Evolutionary conservation across 441 rosid species (phyloP).

Genomic region (Populus hybrid): DNA sequence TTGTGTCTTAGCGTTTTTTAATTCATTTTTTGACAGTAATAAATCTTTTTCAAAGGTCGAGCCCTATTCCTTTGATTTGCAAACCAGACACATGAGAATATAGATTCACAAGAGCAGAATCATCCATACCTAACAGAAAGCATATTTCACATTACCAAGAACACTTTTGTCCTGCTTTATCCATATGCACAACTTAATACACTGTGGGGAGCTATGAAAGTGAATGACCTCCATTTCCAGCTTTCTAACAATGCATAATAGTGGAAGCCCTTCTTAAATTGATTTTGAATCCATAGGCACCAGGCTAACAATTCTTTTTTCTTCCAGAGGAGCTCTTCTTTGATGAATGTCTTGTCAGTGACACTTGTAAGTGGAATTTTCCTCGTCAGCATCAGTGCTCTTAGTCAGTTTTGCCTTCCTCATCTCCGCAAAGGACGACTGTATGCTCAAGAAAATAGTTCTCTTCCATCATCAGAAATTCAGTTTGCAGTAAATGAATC

Average conservation of each 20-base stretch:
- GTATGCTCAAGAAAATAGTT: constrained; percentile 26
- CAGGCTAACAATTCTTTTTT: constrained; percentile 22
- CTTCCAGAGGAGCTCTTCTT: constrained; percentile 56
- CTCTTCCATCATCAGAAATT: constrained; percentile 39
- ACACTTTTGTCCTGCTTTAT: neutral
- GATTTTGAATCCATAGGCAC: constrained; percentile 1
- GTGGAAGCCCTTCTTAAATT: neutral
- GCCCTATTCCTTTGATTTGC: neutral
- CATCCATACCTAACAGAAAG: neutral
- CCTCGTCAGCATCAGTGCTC: constrained; percentile 41
- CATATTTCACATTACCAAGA: neutral
- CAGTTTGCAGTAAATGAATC: constrained; percentile 34
- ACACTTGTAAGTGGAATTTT: constrained; percentile 66
- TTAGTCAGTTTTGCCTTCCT: constrained; percentile 44
- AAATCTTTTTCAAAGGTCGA: neutral
- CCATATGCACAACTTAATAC: neutral
- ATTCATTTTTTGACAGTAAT: neutral
- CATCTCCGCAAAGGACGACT: constrained; percentile 35
- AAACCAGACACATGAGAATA: neutral
- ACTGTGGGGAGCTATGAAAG: neutral
- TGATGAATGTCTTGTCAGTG: constrained; percentile 48
- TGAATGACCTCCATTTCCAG: neutral
- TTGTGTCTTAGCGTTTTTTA: neutral
- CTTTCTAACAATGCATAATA: neutral
- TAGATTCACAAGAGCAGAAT: neutral